Base-by-base conservation (phyloP, 2,329 filamentous ascomycete genomes). In the Plectosphaerella sp. region DNA sequence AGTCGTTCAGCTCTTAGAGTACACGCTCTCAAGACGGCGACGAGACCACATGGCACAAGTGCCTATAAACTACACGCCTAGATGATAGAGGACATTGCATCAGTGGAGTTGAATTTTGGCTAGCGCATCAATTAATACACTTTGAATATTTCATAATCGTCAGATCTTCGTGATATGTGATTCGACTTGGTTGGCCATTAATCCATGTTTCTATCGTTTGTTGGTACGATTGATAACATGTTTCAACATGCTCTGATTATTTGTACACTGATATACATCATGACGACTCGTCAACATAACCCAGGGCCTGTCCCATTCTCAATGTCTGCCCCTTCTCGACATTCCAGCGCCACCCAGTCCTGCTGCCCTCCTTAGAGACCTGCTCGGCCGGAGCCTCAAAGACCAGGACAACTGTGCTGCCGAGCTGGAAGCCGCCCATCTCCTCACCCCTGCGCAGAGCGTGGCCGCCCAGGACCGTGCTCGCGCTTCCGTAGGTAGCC, bases 391-490 rank as follows among this genome's bases (percentile, higher is more conserved):
- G 94, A 12, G 94, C 94, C 72, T 99, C 95, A 65, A 99, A 99
- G 1, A 99, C 91, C 49, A 99, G 76, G 39, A 99, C 94, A 59
- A 99, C 86, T 1, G 93, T 96, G 67, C 91, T 96, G 18, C 94
- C 94, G 4, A 99, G 78, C 74, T 95, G 91, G 73, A 99, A 99
- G 0, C 94, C 95, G 51, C 94, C 94, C 91, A 99, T 97, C 71
- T 99, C 94, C 66, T 97, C 93, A 36, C 94, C 94, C 45, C 89
- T 80, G 57, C 86, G 83, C 51, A 99, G 74, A 2, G 93, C 88
- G 66, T 97, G 86, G 3, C 95, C 94, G 18, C 84, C 83, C 0
- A 99, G 77, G 2, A 96, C 81, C 3, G 78, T 72, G 62, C 89
- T 95, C 2, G 93, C 90, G 15, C 78, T 79, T 45, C 82, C 82